These are phyloP conservation scores for Inga laurina DNA, from an alignment of 306 rosid genomes.

Conservation along the genomic window DNA sequence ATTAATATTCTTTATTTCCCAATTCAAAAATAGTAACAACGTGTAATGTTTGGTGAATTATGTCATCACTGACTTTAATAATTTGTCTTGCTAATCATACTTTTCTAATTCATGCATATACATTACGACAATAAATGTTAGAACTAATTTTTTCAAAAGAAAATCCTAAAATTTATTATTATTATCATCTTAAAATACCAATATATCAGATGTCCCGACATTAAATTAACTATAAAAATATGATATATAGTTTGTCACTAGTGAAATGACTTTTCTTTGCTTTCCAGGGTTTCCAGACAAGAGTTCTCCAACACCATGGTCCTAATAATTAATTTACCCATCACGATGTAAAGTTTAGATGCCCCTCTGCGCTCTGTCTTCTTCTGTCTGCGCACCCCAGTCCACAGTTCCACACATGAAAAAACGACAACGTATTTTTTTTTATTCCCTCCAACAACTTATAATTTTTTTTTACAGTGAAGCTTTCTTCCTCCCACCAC, in stretches of 20 bases:
- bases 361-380: not conserved
- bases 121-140: too few species aligned
- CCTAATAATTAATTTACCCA: slow-evolving; percentile 14
- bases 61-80: not conserved
- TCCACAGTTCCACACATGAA: not conserved
- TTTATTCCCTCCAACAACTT: too few species aligned
- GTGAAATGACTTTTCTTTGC: not conserved
- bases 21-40: slow-evolving; percentile 4
- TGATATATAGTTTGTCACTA: not conserved
- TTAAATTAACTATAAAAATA: not conserved
- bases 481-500: too few species aligned
- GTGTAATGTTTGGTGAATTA: not conserved
- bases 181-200: not conserved
- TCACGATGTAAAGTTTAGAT: not conserved
- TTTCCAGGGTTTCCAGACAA: not conserved
- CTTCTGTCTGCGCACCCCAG: not conserved
- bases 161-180: not conserved
- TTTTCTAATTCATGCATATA: not conserved
- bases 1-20: slow-evolving; percentile 30
- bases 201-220: not conserved
- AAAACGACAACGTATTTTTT: not conserved
- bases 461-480: too few species aligned
- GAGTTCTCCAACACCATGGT: not conserved
- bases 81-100: not conserved
- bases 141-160: not conserved